Evolutionary conservation across 1,139 yeast species (phyloP).

Genomic region (Yamadazyma sp.): DNA sequence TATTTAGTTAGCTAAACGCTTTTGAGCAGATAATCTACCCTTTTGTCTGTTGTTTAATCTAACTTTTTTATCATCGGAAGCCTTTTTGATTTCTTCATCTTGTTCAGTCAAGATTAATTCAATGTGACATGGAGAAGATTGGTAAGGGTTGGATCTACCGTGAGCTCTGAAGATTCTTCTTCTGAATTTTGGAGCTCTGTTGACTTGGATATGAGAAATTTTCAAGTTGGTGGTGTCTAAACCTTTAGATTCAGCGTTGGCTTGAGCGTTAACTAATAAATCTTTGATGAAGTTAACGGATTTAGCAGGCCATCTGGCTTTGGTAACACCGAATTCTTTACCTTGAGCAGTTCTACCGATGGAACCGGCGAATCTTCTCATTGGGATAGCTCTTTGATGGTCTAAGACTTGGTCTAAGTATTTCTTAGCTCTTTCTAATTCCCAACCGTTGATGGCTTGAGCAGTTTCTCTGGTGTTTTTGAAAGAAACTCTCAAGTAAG

Average conservation of each 20-base stretch:
- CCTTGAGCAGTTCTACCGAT: constrained; percentile 99
- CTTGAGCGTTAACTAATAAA: constrained; percentile 94
- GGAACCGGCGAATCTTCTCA: constrained; percentile 96
- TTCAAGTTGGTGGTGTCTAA: constrained; percentile 92
- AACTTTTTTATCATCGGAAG: constrained; percentile 78
- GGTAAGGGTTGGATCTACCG: constrained; percentile 99
- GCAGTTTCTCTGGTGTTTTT: constrained; percentile 99
- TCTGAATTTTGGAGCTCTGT: constrained; percentile 99
- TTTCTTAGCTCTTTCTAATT: constrained; percentile 90
- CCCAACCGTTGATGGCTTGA: constrained; percentile 98
- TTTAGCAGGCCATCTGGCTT: constrained; percentile 99
- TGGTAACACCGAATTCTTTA: constrained; percentile 99
- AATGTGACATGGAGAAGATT: constrained; percentile 98
- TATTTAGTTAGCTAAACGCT: constrained; percentile 44
- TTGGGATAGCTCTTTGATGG: constrained; percentile 99
- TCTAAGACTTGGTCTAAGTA: constrained; percentile 96
- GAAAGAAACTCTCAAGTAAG: constrained; percentile 98
- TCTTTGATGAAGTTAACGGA: constrained; percentile 94
- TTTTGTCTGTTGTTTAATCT: constrained; percentile 88
- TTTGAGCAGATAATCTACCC: constrained; percentile 88
- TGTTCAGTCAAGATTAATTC: constrained; percentile 96
- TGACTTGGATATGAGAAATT: constrained; percentile 98
- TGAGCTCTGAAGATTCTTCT: constrained; percentile 99
- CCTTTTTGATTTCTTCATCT: constrained; percentile 92
- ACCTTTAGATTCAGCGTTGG: constrained; percentile 99